Evolutionary conservation across 2,329 filamentous ascomycete species (phyloP).

Genomic region (Graphiopsis chlorocephala): DNA sequence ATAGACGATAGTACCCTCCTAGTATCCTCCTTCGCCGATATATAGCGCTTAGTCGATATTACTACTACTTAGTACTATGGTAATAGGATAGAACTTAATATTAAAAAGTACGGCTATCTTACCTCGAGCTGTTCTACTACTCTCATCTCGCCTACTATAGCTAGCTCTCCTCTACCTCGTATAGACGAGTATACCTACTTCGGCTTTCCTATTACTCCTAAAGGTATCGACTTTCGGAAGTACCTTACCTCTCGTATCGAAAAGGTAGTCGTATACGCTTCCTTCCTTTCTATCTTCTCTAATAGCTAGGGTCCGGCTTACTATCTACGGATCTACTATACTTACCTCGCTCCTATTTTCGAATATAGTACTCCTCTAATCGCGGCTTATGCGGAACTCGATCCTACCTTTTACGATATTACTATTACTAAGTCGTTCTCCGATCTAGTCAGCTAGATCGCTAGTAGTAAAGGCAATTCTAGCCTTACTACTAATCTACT

Average conservation of each 20-base stretch:
- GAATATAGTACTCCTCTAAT: not conserved
- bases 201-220: no score
- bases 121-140: no score
- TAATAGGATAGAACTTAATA: no score
- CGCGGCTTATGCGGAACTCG: not conserved
- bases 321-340: not conserved
- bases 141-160: no score
- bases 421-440: not conserved
- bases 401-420: not conserved
- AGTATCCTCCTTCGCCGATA: no score
- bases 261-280: not conserved
- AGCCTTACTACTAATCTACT: not conserved
- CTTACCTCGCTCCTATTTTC: not conserved
- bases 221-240: constrained; percentile 13
- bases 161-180: no score
- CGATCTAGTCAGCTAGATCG: not conserved
- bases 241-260: not conserved
- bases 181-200: no score
- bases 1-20: no score
- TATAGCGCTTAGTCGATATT: no score
- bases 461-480: not conserved
- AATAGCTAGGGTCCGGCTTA: not conserved
- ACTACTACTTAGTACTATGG: no score
- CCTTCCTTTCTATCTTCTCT: not conserved
- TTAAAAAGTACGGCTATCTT: no score